Conservation (phyloP, 768 basidiomycete species). For the Rickenella mellea region DNA sequence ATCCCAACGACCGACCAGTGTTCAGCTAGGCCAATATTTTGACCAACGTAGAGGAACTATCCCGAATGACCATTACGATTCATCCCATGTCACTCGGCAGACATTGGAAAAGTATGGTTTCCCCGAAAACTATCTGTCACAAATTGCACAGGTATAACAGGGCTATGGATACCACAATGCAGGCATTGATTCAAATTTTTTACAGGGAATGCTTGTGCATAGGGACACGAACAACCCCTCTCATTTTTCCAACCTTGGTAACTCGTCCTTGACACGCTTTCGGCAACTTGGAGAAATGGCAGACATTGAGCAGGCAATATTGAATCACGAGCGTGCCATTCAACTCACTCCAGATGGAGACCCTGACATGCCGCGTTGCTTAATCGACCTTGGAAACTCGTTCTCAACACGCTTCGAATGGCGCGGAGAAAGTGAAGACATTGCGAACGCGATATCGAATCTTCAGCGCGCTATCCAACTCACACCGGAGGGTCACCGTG, state of each 20-base stretch:
- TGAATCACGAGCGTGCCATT: conserved; percentile 1
- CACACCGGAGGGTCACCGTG: conserved; percentile 3
- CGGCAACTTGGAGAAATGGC: not conserved
- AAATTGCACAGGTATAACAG: no score
- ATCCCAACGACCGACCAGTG: no score
- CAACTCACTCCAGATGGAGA: conserved; percentile 4
- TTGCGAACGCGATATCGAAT: conserved; percentile 4
- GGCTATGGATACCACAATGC: no score
- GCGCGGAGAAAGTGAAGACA: conserved; percentile 4
- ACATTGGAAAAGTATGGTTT: no score
- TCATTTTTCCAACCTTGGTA: conserved; percentile 3
- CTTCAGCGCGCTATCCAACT: conserved; percentile 4
- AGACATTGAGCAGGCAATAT: not conserved
- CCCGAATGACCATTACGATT: no score
- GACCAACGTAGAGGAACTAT: no score
- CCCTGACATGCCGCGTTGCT: conserved; percentile 2
- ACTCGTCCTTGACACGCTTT: not conserved
- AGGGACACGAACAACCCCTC: no score
- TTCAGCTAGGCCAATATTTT: no score
- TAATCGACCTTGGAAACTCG: conserved; percentile 5
- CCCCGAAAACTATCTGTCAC: no score
- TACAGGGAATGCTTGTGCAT: no score
- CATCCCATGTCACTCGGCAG: no score
- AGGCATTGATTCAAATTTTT: no score
- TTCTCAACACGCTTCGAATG: conserved; percentile 2